Evolutionary conservation across 768 basidiomycete species (phyloP), one percentile per base, ranked within the genome.

Genomic region (Porpolomopsis calyptriformis): DNA sequence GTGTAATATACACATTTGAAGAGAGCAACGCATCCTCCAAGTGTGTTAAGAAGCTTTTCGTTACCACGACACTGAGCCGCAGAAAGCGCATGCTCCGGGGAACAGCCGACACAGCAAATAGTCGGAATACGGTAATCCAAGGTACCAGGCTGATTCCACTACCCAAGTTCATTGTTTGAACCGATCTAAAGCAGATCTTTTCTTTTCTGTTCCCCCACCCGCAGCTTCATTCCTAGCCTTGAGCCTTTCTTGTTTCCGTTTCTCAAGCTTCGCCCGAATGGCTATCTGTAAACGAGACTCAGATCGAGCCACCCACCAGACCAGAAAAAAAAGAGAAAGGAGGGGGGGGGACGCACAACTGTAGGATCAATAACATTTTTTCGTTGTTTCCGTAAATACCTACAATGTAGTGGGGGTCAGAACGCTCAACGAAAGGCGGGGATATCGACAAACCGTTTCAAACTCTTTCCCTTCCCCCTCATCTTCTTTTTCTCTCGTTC

Each of bases 361-460:
- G 74, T 72, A 19, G 89, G 88, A 60, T 97, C 92, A 51, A 97
- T 77, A 40, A 97, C 87, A 57, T 97, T 96, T 71, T 93, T 91
- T 60, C 89, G 78, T 63, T 94, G 86, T 69, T 92, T 96, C 56
- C 87, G 74, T 51, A 96, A 62, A 61, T 79, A 85, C 38, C 75
- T 77, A 44, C 24, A 2, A 18, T 41, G 12, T 16, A 35, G 43
- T 11, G 27, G 18, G 12, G 42, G 12, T 9, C 31, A 23, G 48
- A 24, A 34, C 19, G 26, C n/a, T 24, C 33, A 36, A 25, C 10
- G 2, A 3, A 40, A n/a, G 12, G 26, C 14, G 34, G 24, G 19
- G 7, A 16, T 26, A 40, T 6, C 37, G 6, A 57, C 58, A 56
- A 55, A 80, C 69, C 90, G 71, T 63, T 91, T 94, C 58, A 92